Evolutionary conservation across 495 filamentous ascomycete genomes (phyloP), one percentile per base, ranked within the genome.

Genomic region (Beverwykella pulmonaria): DNA sequence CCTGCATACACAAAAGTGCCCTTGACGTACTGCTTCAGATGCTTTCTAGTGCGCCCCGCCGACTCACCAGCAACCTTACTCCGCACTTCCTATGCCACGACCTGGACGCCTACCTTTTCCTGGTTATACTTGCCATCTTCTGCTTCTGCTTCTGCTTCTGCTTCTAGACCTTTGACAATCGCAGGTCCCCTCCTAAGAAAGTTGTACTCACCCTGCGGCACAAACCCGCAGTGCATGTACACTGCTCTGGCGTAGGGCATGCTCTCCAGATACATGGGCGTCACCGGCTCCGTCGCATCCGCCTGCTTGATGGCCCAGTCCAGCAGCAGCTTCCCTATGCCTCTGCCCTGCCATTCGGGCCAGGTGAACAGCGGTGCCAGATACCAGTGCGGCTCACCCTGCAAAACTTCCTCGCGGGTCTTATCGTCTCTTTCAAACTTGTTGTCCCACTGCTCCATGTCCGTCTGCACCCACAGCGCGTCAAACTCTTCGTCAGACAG

Each of bases 321-420:
- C 23, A 53, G 23, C 50, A 53, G n/a, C 23, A 53, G 15, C 50
- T 23, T 53, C 50, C 50, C 50, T 52, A 65, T 46, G 9, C 62
- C 62, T 19, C 47, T 30, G 1, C 62, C 62, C 62, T 59, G 62
- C 25, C 10, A 65, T 20, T 65, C 62, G 15, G 62, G 62, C 23
- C 22, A 65, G 14, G 55, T 59, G 10, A 59, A 32, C 25, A 65
- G 46, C 62, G 62, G 53, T 27, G 34, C 47, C 12, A 65, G 47
- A 53, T 50, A 65, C 62, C 62, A 65, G 53, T 65, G 62, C 27
- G 22, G 22, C 41, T 65, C 62, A 4, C 44, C 53, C 26, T 32
- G 30, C 54, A 65, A 4, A 20, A 65, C 44, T 12, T 59, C 20
- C 53, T 32, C n/a, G n/a, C 62, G 1, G 4, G 27, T 27, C 6